These are phyloP conservation scores for Copromyces sp. DNA, from an alignment of 495 filamentous ascomycete genomes.

Conservation along the genomic window DNA sequence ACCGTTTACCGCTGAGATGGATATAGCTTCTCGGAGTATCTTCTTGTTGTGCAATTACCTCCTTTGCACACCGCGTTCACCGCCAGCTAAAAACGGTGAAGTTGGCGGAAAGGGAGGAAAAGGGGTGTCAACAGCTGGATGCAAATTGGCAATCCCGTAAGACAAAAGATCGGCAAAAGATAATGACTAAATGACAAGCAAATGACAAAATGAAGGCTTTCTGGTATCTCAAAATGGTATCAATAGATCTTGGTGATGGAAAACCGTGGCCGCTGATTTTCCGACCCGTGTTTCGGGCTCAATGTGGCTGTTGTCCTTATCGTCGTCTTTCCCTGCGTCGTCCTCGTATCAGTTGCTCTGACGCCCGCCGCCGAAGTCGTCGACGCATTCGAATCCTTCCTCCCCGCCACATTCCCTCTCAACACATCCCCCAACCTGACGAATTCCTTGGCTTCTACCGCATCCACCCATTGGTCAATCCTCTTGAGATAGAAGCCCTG, in stretches of 20 bases:
- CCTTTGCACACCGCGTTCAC: not conserved
- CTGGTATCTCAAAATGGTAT: not conserved
- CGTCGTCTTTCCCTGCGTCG: not conserved
- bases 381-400: slow-evolving; percentile 1
- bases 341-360: not conserved
- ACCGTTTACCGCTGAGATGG: not conserved
- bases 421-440: slow-evolving; percentile 17
- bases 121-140: not conserved
- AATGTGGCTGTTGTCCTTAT: not conserved
- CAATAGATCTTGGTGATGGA: not conserved
- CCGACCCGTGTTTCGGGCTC: not conserved
- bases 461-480: slow-evolving; percentile 23
- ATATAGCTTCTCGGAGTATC: not conserved
- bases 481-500: slow-evolving; percentile 16
- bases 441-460: slow-evolving; percentile 17
- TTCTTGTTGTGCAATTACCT: not conserved
- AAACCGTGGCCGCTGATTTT: not conserved
- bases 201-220: not conserved
- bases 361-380: not conserved
- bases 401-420: slow-evolving; percentile 8
- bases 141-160: not conserved
- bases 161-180: not conserved
- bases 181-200: not conserved
- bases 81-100: not conserved
- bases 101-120: not conserved